Percentiles rank a stretch among this genome's conserved stretches.
phyloP scores from a whole-genome alignment of 2,329 filamentous ascomycete species.

The Parastagonospora nodorum region DNA sequence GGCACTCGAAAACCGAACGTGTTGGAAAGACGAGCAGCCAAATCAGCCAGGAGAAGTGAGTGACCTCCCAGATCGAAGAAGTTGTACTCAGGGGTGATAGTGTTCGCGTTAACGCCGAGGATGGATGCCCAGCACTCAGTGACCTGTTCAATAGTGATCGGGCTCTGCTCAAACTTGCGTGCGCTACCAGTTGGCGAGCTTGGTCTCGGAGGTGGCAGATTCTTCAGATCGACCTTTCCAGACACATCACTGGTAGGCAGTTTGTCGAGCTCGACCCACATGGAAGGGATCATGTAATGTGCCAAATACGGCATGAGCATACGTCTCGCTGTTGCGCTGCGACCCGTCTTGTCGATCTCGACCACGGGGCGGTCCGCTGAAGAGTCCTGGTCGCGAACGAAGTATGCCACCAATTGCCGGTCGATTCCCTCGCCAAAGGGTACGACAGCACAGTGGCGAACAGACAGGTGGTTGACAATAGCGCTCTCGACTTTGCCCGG shows the following conservation, averaged over 20 bases:
- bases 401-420: constrained; percentile 75
- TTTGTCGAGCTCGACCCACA: constrained; percentile 75
- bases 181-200: constrained; percentile 55
- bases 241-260: constrained; percentile 79
- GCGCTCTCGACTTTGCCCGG: constrained; percentile 77
- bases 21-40: constrained; percentile 71
- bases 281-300: constrained; percentile 80
- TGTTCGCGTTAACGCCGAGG: constrained; percentile 66
- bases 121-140: constrained; percentile 74
- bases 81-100: constrained; percentile 71
- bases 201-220: constrained; percentile 65
- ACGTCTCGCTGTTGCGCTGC: constrained; percentile 71
- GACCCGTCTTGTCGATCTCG: constrained; percentile 71
- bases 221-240: constrained; percentile 76
- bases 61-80: constrained; percentile 85
- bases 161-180: constrained; percentile 62
- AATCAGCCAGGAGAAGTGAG: constrained; percentile 75
- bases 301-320: constrained; percentile 70
- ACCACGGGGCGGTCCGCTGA: constrained; percentile 63
- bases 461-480: constrained; percentile 71
- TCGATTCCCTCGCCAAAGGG: constrained; percentile 78
- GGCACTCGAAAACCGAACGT: constrained; percentile 76
- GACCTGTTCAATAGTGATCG: constrained; percentile 69
- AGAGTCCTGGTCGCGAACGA: constrained; percentile 69
- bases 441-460: constrained; percentile 72